Evolutionary conservation across 2,329 filamentous ascomycete genomes (phyloP).

Genomic region (Phaeosphaeria sp.): DNA sequence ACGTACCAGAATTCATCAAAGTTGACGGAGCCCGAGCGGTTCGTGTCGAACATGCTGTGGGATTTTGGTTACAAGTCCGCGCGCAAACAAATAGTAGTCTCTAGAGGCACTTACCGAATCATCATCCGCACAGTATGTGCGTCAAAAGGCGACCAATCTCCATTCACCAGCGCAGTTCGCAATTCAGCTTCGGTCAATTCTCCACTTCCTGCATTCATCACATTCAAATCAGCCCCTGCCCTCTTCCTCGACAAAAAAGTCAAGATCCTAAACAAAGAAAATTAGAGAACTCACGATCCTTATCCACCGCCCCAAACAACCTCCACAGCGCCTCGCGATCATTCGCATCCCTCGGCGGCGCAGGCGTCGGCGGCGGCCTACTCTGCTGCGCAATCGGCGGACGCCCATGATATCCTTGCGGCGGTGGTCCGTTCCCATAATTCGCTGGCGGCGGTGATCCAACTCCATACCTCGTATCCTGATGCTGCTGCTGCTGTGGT

Average conservation of each 20-base stretch:
- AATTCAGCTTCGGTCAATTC: conserved; percentile 87
- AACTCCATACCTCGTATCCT: conserved; percentile 44
- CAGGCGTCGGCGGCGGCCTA: conserved; percentile 56
- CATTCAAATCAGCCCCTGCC: conserved; percentile 14
- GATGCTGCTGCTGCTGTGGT: conserved; percentile 19
- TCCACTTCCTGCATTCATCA: conserved; percentile 67
- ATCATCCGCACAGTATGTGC: conserved; percentile 96
- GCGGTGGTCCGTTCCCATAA: conserved; percentile 61
- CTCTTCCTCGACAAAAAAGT: not conserved
- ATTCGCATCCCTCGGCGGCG: conserved; percentile 62
- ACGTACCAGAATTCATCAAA: conserved; percentile 88
- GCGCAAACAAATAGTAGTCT: not conserved
- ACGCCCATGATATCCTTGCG: conserved; percentile 71
- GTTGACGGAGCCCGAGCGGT: conserved; percentile 85
- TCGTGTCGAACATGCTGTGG: conserved; percentile 88
- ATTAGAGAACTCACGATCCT: conserved; percentile 68
- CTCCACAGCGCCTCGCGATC: conserved; percentile 78
- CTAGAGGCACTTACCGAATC: conserved; percentile 64
- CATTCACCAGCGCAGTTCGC: conserved; percentile 89
- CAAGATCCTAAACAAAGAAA: not conserved
- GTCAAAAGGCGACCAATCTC: conserved; percentile 94
- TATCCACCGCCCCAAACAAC: conserved; percentile 90
- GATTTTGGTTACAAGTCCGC: not conserved
- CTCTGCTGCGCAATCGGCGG: conserved; percentile 59
- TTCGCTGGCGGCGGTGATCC: conserved; percentile 57